These are phyloP conservation scores for Neopestalotiopsis sp. DNA, from an alignment of 2,329 filamentous ascomycete genomes.

Conservation along the genomic window DNA sequence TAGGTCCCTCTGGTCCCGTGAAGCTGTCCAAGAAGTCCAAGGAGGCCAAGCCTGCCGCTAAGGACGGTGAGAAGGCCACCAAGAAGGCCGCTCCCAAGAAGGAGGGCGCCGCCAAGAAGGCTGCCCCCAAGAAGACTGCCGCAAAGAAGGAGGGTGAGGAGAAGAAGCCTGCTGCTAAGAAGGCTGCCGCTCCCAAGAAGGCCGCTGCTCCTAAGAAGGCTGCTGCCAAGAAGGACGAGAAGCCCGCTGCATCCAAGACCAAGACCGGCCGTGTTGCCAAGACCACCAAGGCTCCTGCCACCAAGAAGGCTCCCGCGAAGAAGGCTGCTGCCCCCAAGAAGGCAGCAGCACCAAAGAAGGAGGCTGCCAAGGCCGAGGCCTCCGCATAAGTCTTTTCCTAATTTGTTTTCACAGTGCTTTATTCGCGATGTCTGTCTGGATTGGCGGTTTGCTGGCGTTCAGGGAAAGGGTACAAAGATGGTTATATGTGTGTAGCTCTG, in stretches of 20 bases:
- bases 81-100: conserved; percentile 50
- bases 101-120: conserved; percentile 52
- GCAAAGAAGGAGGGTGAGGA: conserved; percentile 46
- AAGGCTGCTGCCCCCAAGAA: conserved; percentile 51
- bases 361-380: conserved; percentile 36
- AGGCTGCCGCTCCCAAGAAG: conserved; percentile 46
- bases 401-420: conserved; percentile 31
- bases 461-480: conserved; percentile 36
- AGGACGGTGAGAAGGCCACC: conserved; percentile 28
- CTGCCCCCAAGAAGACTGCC: conserved; percentile 65
- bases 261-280: conserved; percentile 39
- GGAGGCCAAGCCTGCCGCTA: conserved; percentile 45
- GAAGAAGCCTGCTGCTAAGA: conserved; percentile 73
- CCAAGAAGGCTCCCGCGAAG: conserved; percentile 51
- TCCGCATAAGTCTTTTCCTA: conserved; percentile 29
- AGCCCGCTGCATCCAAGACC: conserved; percentile 76
- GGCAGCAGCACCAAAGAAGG: conserved; percentile 39
- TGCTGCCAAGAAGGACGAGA: conserved; percentile 62
- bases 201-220: conserved; percentile 43
- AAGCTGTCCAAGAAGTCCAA: conserved; percentile 86
- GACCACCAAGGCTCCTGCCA: conserved; percentile 44
- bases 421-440: conserved; percentile 41
- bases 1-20: conserved; percentile 84
- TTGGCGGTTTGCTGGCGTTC: conserved; percentile 38
- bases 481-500: conserved; percentile 29